Base-by-base conservation (phyloP, 1,284 basidiomycete genomes). In the Ustilago nuda region DNA sequence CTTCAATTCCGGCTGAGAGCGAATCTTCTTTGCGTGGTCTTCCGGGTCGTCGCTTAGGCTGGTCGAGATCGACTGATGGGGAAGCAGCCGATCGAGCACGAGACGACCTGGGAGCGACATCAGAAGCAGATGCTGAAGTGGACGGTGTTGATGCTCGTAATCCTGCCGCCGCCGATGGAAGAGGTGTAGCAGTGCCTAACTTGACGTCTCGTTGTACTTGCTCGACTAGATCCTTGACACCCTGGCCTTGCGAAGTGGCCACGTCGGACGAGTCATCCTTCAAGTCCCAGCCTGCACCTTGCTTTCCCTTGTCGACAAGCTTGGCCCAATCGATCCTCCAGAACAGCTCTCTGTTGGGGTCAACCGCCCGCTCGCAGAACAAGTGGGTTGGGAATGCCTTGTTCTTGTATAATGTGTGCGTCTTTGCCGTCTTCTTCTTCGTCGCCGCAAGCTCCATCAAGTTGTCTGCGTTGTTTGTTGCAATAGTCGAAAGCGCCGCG, bases 171-270 rank as follows among this genome's bases (percentile, higher is more conserved):
- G 59, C 36, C 15, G 37, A 30, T 45, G 36, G 41, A 54, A 27
- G 58, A 23, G 66, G 11, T 15, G 43, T n/a, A 3, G 33, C 17
- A 11, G 37, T 19, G 15, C 27, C 1, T 11, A 54, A 17, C 4
- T 50, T 19, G 13, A 61, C 39, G 13, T 67, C 70, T 48, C 61
- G 50, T 8, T 72, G 70, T 30, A 53, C 70, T 36, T 72, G 45
- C 23, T 77, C 76, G 8, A 78, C 72, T n/a, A 78, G 61, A 37
- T 74, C 76, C n/a, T 71, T 74, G 55, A 78, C 76, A 37, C 72
- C 68, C 27, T 74, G 77, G 15, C 73, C 73, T 12, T 72, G 59
- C 17, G 69, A 69, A 13, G 62, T 66, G 8, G 66, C 65, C 0
- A 72, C 48, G 15, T 73, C 76, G n/a, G 70, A 69, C 11, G 69